These are phyloP conservation scores for Dothistroma pini DNA, from an alignment of 2,329 filamentous ascomycete species.

Conservation along the genomic window DNA sequence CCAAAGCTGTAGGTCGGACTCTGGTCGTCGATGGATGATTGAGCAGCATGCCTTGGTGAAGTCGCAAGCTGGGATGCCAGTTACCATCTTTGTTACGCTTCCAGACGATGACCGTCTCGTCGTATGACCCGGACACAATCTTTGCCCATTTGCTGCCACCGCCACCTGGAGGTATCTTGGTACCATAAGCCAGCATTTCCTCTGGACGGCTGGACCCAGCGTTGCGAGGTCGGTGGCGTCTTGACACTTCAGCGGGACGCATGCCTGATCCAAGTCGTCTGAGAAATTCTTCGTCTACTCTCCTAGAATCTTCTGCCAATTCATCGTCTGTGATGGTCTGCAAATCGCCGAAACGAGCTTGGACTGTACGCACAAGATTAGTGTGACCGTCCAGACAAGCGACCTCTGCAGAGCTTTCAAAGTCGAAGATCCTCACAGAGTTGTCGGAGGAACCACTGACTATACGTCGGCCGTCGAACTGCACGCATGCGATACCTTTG, in stretches of 20 bases:
- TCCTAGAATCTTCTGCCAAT: slow-evolving; percentile 67
- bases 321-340: slow-evolving; percentile 70
- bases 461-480: slow-evolving; percentile 89
- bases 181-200: slow-evolving; percentile 74
- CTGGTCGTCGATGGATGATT: slow-evolving; percentile 8
- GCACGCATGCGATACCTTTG: slow-evolving; percentile 96
- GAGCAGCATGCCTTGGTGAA: slow-evolving; percentile 29
- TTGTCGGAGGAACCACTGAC: slow-evolving; percentile 96
- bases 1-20: slow-evolving; percentile 8
- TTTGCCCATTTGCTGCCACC: slow-evolving; percentile 84
- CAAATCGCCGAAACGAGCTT: slow-evolving; percentile 88
- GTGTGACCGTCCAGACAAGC: slow-evolving; percentile 79
- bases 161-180: slow-evolving; percentile 84
- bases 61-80: slow-evolving; percentile 72
- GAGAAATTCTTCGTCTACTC: slow-evolving; percentile 71
- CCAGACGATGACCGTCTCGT: slow-evolving; percentile 95
- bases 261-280: slow-evolving; percentile 50
- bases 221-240: slow-evolving; percentile 47
- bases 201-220: slow-evolving; percentile 71
- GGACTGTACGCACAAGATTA: slow-evolving; percentile 86
- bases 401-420: slow-evolving; percentile 78
- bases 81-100: slow-evolving; percentile 68
- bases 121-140: slow-evolving; percentile 97
- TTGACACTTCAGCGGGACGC: slow-evolving; percentile 32
- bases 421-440: slow-evolving; percentile 92